Evolutionary conservation across 2,329 filamentous ascomycete genomes (phyloP), one percentile per base, ranked within the genome.

Genomic region (Didymella sp.): DNA sequence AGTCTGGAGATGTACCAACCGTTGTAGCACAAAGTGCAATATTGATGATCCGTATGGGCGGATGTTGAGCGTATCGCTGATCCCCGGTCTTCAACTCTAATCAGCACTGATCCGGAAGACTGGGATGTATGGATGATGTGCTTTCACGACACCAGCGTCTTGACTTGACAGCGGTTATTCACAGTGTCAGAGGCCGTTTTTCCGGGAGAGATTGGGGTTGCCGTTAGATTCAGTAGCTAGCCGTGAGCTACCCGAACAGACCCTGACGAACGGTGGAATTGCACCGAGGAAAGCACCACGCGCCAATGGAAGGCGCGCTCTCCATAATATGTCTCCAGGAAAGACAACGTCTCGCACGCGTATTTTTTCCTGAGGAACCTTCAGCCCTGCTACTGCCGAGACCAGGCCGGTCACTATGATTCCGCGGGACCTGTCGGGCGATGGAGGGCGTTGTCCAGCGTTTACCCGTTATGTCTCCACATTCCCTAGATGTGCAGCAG

Each of bases 21-120:
- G 25, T 52, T 17, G 56, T 62, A 11, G 47, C 42, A 59, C 56
- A 50, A 21, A 30, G 24, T 33, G 22, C 48, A 57, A 62, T 62
- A 60, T 50, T 55, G 38, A 40, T 43, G 40, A 52, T 51, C 56
- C 56, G 33, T 47, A 46, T 48, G 19, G 43, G 47, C 47, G 55
- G 51, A 47, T 45, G 38, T 41, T 45, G 52, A 59, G 48, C 44
- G 49, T 59, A 51, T 51, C 42, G 53, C 53, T 51, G 42, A 21
- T 4, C 22, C 17, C 37, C 22, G 35, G 17, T 37, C 21, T 38
- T 42, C 46, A 38, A 31, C 42, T 13, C 51, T 50, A 46, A 22
- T n/a, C n/a, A n/a, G n/a, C 25, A 27, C 45, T 22, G 25, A 43
- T 35, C 28, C 27, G 42, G 46, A 28, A 43, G 30, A n/a, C 13